Evolutionary conservation across 1,284 basidiomycete genomes (phyloP), one percentile per base, ranked within the genome.

Genomic region (Vanrija sp.): DNA sequence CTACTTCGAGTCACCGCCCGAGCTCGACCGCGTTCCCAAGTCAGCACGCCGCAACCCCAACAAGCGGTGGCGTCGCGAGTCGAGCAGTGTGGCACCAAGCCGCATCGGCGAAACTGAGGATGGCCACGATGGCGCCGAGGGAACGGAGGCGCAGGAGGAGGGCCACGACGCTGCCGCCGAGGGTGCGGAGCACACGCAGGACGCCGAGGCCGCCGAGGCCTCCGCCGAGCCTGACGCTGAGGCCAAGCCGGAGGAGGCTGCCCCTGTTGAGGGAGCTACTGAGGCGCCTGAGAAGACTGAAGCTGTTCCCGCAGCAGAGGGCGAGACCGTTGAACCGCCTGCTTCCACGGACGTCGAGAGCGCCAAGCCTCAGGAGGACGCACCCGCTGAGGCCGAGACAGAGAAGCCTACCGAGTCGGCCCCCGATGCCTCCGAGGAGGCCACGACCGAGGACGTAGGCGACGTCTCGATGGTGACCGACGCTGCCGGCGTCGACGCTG

Each of bases 51-150:
- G 60, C 51, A 70, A 63, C 54, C 65, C 57, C 46, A 89, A 78
- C 69, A 82, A 66, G 86, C 86, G 76, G 83, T 87, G 69, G 83
- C 84, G 63, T 80, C 85, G 68, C 80, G 80, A 65, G 79, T 83
- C 57, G 46, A 68, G 60, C 54, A 66, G 67, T 58, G 65, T 68
- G 26, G 71, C 66, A n/a, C 69, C 67, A 25, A 65, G 60, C 57
- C 51, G 55, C 47, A 58, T 52, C 16, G 61, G 45, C 42, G 57
- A 52, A 52, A 38, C 49, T 8, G 61, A 64, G 19, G 51, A 43
- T 16, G 49, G 56, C 9, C 47, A 38, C 19, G 62, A 61, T 38
- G 70, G 65, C 18, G 78, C 76, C 43, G 78, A 79, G 49, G 56
- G 71, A 74, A 53, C 69, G 75, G 34, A 34, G 49, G 65, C 73